These are phyloP conservation scores for Tephrocybe sp. DNA, from an alignment of 768 basidiomycete species.

Conservation along the genomic window DNA sequence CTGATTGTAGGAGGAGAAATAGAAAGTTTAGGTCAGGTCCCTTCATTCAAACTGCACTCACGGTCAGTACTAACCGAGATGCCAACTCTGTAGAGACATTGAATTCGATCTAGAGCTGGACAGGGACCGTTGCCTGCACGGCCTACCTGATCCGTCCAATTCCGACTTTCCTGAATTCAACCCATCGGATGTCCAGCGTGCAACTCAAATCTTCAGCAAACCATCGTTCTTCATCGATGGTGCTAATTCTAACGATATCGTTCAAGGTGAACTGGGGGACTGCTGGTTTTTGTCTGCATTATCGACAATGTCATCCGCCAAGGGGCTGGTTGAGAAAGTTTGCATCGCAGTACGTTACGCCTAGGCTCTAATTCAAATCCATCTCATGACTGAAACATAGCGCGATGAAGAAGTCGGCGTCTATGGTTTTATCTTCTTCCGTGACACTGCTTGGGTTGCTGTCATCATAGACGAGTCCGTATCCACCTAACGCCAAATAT, in stretches of 20 bases:
- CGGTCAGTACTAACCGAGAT: neutral
- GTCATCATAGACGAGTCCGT: slow-evolving; percentile 48
- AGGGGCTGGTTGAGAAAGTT: slow-evolving; percentile 47
- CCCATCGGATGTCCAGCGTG: slow-evolving; percentile 40
- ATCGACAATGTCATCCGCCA: slow-evolving; percentile 41
- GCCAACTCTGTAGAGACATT: slow-evolving; percentile 1
- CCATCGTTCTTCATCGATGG: slow-evolving; percentile 48
- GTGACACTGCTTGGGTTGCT: slow-evolving; percentile 41
- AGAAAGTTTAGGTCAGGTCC: slow-evolving; percentile 40
- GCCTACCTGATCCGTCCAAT: slow-evolving; percentile 18
- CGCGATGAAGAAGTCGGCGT: slow-evolving; percentile 46
- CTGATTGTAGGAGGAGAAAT: slow-evolving; percentile 39
- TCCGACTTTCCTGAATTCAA: slow-evolving; percentile 1
- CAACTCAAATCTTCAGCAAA: slow-evolving; percentile 48
- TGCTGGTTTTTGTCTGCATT: slow-evolving; percentile 57
- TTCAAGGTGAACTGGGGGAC: slow-evolving; percentile 46
- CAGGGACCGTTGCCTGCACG: slow-evolving; percentile 39
- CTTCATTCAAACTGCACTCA: neutral
- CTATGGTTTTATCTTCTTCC: slow-evolving; percentile 51
- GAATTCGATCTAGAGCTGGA: slow-evolving; percentile 54
- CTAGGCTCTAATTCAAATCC: too few relatives aligned
- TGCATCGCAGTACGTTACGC: slow-evolving; percentile 42
- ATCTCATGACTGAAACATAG: slow-evolving; percentile 14
- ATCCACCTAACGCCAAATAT: neutral
- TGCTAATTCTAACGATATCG: slow-evolving; percentile 39